These are phyloP conservation scores for Gossypium anomalum DNA, from an alignment of 345 rosid species.

Conservation along the genomic window DNA sequence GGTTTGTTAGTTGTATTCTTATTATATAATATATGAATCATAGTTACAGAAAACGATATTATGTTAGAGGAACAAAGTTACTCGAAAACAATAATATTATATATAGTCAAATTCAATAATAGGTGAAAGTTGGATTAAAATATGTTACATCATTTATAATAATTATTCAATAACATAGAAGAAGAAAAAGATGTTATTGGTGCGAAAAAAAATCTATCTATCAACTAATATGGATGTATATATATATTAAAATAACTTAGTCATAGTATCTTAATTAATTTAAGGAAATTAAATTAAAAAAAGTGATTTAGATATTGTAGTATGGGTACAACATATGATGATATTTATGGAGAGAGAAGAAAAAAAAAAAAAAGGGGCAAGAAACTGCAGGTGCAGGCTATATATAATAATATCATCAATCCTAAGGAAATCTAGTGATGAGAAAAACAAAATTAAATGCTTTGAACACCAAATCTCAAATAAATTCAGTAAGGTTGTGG, in stretches of 20 bases:
- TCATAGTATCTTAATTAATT: background rate
- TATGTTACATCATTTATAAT: too few relatives aligned
- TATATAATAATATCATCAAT: background rate
- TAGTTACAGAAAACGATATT: too few relatives aligned
- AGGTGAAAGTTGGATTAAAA: too few relatives aligned
- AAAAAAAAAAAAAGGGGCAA: background rate
- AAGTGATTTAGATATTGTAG: background rate
- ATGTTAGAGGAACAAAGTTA: too few relatives aligned
- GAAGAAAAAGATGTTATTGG: too few relatives aligned
- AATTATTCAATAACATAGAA: too few relatives aligned
- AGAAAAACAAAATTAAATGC: conserved; percentile 7
- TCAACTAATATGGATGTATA: too few relatives aligned
- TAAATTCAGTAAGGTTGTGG: background rate
- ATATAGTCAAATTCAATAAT: too few relatives aligned
- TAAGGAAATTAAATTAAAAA: background rate
- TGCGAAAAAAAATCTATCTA: too few relatives aligned
- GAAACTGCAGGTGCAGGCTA: background rate
- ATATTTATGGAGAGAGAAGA: background rate
- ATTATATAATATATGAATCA: too few relatives aligned
- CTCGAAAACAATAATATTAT: too few relatives aligned
- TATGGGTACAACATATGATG: background rate
- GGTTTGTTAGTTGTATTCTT: too few relatives aligned
- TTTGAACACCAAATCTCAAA: background rate
- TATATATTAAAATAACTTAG: background rate
- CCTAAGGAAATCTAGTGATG: background rate